Conservation (phyloP, 208 protist genomes). For the Phytomonas sp. region DNA sequence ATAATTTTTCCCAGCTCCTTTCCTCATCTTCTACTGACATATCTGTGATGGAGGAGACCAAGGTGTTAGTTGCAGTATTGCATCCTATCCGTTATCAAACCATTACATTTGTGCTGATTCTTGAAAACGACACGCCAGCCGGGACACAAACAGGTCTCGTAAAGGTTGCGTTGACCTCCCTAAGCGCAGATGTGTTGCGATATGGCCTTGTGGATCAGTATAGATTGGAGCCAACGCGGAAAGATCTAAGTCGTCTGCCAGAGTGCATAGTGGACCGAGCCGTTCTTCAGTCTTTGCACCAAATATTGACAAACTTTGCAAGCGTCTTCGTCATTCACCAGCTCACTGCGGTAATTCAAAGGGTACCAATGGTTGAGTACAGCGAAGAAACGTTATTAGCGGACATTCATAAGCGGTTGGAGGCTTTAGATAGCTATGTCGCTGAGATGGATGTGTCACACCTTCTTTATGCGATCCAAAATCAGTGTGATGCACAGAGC, state of each 20-base stretch:
- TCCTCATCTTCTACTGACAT: conserved; percentile 13
- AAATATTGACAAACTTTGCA: conserved; percentile 46
- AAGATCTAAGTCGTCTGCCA: conserved; percentile 13
- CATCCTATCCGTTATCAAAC: conserved; percentile 34
- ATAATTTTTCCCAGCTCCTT: conserved; percentile 24
- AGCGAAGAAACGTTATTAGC: background rate
- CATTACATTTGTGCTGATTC: conserved; percentile 32
- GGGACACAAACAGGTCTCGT: conserved; percentile 18
- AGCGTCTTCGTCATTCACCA: conserved; percentile 35
- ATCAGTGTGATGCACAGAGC: conserved; percentile 11
- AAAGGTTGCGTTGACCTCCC: conserved; percentile 31
- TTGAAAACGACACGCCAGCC: conserved; percentile 23
- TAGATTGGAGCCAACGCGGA: conserved; percentile 3
- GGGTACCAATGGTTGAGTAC: conserved; percentile 9
- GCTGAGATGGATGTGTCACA: conserved; percentile 63
- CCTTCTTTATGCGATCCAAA: conserved; percentile 40
- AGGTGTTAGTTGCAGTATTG: conserved; percentile 29
- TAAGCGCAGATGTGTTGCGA: conserved; percentile 45
- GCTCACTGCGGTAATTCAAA: conserved; percentile 19
- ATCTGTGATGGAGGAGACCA: conserved; percentile 12
- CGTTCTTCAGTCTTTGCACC: conserved; percentile 34
- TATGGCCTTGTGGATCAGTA: conserved; percentile 50
- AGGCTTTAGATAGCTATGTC: conserved; percentile 33
- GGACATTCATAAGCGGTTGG: background rate
- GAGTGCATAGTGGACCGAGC: conserved; percentile 27